Conservation (phyloP, 2,329 filamentous ascomycete genomes). For the Akanthomyces lecanii region DNA sequence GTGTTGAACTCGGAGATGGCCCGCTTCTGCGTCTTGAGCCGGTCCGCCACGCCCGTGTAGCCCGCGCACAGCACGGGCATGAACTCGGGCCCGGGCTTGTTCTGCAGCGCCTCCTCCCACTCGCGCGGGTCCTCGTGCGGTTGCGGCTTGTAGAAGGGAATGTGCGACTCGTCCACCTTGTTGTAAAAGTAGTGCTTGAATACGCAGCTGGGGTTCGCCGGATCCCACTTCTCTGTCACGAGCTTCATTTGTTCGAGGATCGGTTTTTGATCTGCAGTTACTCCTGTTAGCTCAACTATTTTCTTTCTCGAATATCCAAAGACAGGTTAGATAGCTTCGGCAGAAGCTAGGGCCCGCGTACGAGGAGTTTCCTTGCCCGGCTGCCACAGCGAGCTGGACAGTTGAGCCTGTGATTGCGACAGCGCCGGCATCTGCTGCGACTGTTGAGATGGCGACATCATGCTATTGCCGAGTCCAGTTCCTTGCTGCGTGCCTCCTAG, state of each 20-base stretch:
- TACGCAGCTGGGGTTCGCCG: conserved; percentile 60
- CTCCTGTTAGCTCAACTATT: neutral
- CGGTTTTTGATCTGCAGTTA: conserved; percentile 57
- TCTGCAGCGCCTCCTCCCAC: conserved; percentile 79
- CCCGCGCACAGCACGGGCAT: conserved; percentile 74
- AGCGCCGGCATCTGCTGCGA: conserved; percentile 39
- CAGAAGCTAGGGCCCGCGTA: conserved; percentile 27
- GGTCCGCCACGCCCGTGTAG: conserved; percentile 66
- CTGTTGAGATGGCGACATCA: conserved; percentile 36
- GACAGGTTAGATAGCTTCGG: neutral
- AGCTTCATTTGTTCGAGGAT: conserved; percentile 69
- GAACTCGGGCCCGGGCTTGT: conserved; percentile 71
- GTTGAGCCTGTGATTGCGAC: conserved; percentile 43
- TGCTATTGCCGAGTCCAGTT: conserved; percentile 26
- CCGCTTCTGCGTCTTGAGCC: conserved; percentile 67
- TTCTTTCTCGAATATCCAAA: neutral
- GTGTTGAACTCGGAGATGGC: conserved; percentile 67
- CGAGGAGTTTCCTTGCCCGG: conserved; percentile 47
- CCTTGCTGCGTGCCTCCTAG: conserved; percentile 36
- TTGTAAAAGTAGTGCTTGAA: conserved; percentile 89
- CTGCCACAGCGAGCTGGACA: conserved; percentile 50
- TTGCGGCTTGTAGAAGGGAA: conserved; percentile 71
- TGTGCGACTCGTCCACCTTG: conserved; percentile 67
- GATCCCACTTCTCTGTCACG: conserved; percentile 71
- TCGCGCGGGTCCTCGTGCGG: conserved; percentile 68